Percentiles rank a stretch among this genome's conserved stretches.
Conservation (phyloP, 768 basidiomycete genomes). For the Phylloporus scabripes region DNA sequence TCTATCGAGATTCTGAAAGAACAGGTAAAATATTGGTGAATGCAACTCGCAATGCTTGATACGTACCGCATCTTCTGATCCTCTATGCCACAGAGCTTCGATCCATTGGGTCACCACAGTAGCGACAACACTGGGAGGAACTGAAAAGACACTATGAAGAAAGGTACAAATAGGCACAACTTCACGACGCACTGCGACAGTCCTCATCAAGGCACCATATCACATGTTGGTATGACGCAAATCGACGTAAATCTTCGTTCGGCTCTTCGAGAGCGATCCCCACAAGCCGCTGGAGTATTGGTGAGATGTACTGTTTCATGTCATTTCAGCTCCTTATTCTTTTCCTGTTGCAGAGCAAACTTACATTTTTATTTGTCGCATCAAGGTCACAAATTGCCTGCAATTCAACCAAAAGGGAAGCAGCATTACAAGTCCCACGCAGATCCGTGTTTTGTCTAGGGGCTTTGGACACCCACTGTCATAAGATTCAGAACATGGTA, state of each 20-base stretch:
- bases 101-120: conserved; percentile 46
- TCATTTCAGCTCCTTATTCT: not conserved
- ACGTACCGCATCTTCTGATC: conserved; percentile 8
- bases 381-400: conserved; percentile 17
- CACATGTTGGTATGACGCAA: conserved; percentile 54
- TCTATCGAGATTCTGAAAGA: conserved; percentile 23
- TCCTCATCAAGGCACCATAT: conserved; percentile 43
- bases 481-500: conserved; percentile 2
- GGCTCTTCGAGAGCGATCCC: conserved; percentile 33
- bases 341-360: not conserved
- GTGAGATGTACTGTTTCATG: conserved; percentile 10
- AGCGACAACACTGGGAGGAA: conserved; percentile 27
- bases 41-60: not conserved
- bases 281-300: conserved; percentile 35
- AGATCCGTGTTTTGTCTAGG: not conserved
- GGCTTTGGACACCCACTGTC: conserved; percentile 15
- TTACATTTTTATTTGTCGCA: conserved; percentile 14
- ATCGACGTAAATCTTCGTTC: conserved; percentile 36
- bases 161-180: not conserved
- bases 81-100: conserved; percentile 41
- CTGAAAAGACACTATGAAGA: conserved; percentile 21
- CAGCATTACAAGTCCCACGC: conserved; percentile 11
- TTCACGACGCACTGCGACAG: conserved; percentile 33
- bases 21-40: not conserved
- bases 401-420: conserved; percentile 24